Evolutionary conservation across 2,329 filamentous ascomycete genomes (phyloP), one percentile per base, ranked within the genome.

Genomic region (Penicillium sp.): DNA sequence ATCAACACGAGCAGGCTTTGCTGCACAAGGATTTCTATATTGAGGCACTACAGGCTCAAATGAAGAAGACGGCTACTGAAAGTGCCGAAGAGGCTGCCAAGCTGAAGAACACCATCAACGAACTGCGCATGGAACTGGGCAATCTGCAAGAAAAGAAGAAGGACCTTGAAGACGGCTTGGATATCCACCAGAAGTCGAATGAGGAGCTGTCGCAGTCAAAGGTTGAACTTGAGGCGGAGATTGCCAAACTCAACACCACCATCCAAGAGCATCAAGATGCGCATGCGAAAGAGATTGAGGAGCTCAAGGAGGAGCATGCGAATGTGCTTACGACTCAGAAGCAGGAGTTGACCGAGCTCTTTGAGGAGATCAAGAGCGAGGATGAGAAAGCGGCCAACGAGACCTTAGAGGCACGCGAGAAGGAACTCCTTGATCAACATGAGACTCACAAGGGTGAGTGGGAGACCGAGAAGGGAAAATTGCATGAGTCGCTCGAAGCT

Each of bases 1-100:
- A 69, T 41, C 78, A 82, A 55, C 79, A 83, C 57, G 75, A 80
- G 47, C 78, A 82, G 56, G 76, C 75, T 27, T 65, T 83, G 33
- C 77, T 78, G 67, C 75, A 75, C 50, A 83, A 83, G 63, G 80
- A 84, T 46, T 77, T 74, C 49, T 79, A 83, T 59, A 81, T 84
- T 52, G 76, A 79, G 57, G 73, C 77, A 14, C 62, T 84, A 57
- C 79, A 79, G 53, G 74, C 76, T 23, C 80, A 81, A 61, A 74
- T 83, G 63, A 74, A 77, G 43, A 77, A 75, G 44, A 71, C 79
- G 18, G 77, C 79, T 45, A 77, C 76, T 50, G 79, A 81, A 55
- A 79, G 79, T 56, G 78, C 78, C 0, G 74, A 76, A 44, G 81
- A 84, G 60, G 75, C 73, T 49, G 68, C 70, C 8, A 73, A 67